phyloP scores from a whole-genome alignment of 2,329 filamentous ascomycete species.

The Colletotrichum sp. region DNA sequence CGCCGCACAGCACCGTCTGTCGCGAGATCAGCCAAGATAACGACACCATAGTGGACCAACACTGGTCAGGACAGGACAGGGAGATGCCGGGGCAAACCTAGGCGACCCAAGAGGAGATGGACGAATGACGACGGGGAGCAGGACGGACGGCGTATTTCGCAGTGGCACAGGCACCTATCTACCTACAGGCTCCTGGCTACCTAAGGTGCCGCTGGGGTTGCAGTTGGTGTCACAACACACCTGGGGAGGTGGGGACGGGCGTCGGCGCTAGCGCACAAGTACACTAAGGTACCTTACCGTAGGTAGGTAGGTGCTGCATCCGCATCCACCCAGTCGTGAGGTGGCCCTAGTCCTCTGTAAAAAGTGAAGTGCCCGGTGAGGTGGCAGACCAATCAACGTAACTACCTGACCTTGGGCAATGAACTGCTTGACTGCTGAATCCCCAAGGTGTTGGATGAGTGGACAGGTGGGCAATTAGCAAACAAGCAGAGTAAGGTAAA shows the following conservation, averaged over 20 bases:
- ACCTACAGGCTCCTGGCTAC: not conserved
- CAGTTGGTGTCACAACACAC: not conserved
- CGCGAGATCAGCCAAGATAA: not conserved
- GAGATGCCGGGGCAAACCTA: not conserved
- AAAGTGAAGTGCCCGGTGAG: not conserved
- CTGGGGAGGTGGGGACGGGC: not conserved
- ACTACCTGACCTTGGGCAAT: not conserved
- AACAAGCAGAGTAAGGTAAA: not conserved
- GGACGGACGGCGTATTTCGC: not conserved
- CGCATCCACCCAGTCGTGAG: not conserved
- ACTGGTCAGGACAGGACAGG: not conserved
- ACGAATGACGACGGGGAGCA: not conserved
- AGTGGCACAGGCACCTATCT: not conserved
- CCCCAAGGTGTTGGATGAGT: not conserved
- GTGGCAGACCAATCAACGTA: not conserved
- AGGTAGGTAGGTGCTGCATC: not conserved
- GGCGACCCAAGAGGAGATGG: not conserved
- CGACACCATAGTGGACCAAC: not conserved
- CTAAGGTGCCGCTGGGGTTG: not conserved
- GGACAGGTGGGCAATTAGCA: not conserved
- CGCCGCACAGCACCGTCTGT: not conserved
- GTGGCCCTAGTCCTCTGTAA: not conserved
- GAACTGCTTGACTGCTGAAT: not conserved
- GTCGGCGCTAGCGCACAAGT: not conserved
- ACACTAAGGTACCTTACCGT: too few relatives aligned